Percentiles rank a stretch among this genome's conserved stretches.
Conservation (phyloP, 2,329 filamentous ascomycete species). For the Plectosphaerella cucumerina region DNA sequence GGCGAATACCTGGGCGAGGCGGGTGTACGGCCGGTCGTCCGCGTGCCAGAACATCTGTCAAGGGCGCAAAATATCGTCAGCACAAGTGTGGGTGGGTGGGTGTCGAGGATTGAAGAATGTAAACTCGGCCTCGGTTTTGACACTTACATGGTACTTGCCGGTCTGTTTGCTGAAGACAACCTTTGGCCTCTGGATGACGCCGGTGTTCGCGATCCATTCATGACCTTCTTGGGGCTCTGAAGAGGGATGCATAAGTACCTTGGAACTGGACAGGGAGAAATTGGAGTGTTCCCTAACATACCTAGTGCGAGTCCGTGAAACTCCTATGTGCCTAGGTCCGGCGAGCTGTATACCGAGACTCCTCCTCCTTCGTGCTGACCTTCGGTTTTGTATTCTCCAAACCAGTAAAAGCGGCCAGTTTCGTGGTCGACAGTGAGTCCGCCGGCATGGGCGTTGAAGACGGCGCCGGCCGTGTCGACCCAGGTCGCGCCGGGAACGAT, state of each 20-base stretch:
- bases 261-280: no score
- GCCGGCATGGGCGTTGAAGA: conserved; percentile 59
- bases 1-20: conserved; percentile 51
- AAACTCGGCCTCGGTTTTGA: no score
- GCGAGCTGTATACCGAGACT: conserved; percentile 55
- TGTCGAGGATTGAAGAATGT: no score
- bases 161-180: conserved; percentile 53
- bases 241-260: not conserved
- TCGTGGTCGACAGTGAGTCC: conserved; percentile 46
- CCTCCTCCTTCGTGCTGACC: conserved; percentile 55
- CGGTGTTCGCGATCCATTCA: conserved; percentile 47
- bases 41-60: conserved; percentile 60
- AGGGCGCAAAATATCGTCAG: no score
- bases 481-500: conserved; percentile 58
- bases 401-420: conserved; percentile 53
- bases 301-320: conserved; percentile 50
- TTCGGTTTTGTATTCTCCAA: conserved; percentile 56
- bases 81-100: no score
- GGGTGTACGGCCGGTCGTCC: conserved; percentile 52
- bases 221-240: conserved; percentile 51
- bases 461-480: conserved; percentile 52
- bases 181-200: conserved; percentile 59
- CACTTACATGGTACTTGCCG: conserved; percentile 51
- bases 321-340: conserved; percentile 56
- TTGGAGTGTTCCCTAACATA: conserved; percentile 28